Percentiles rank a stretch among this genome's conserved stretches.
phyloP scores from a whole-genome alignment of 192 early-diverging fungal genomes.

The Backusella parvicylindrica region DNA sequence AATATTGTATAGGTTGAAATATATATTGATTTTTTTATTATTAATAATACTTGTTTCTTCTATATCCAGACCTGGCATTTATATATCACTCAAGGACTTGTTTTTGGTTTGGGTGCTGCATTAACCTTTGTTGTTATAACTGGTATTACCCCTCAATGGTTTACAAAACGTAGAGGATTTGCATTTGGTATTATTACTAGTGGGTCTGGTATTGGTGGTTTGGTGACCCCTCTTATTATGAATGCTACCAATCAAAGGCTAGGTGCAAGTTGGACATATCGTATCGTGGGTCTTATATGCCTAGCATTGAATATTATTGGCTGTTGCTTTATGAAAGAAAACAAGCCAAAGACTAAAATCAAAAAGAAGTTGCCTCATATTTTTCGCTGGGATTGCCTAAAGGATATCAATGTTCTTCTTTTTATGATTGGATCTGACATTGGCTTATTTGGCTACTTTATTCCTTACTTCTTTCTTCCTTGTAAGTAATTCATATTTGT shows the following conservation, averaged over 20 bases:
- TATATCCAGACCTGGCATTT: conserved; percentile 52
- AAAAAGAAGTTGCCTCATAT: conserved; percentile 13
- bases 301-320: neutral
- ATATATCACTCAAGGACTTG: conserved; percentile 51
- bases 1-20: too few species aligned
- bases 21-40: too few species aligned
- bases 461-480: conserved; percentile 28
- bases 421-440: conserved; percentile 19
- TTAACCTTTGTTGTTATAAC: conserved; percentile 11
- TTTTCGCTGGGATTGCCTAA: conserved; percentile 10
- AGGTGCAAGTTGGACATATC: conserved; percentile 48
- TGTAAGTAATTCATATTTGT: neutral
- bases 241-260: conserved; percentile 48
- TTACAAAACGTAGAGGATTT: conserved; percentile 49
- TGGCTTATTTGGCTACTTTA: conserved; percentile 17
- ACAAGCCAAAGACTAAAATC: neutral
- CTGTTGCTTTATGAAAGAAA: conserved; percentile 2
- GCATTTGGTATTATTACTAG: conserved; percentile 52
- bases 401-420: conserved; percentile 16
- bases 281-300: conserved; percentile 23
- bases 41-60: too few species aligned
- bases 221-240: conserved; percentile 57
- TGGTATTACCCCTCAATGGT: conserved; percentile 51
- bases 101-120: conserved; percentile 47
- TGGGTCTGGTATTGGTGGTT: conserved; percentile 69